Evolutionary conservation across 2,329 filamentous ascomycete genomes (phyloP).

Genomic region (Arthrocladium fulminans): DNA sequence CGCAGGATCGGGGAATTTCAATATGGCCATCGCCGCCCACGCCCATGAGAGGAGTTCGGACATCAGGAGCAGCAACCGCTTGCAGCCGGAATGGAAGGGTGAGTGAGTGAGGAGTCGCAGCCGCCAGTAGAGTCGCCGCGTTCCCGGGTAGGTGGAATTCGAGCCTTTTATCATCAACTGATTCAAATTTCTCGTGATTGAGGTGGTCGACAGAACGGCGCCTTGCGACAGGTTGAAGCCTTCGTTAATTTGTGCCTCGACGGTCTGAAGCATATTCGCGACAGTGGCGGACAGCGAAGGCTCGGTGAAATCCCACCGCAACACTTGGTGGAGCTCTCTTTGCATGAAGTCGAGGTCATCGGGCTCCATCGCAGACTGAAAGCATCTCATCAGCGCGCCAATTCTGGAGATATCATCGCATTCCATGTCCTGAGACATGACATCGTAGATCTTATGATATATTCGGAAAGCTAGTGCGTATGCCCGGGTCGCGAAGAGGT

Average conservation of each 20-base stretch:
- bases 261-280: slow-evolving; percentile 1
- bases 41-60: slow-evolving; percentile 10
- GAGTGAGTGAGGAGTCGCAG: slow-evolving; percentile 3
- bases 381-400: slow-evolving; percentile 7
- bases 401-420: slow-evolving; percentile 7
- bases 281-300: neutral
- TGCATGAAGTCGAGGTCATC: slow-evolving; percentile 8
- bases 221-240: slow-evolving; percentile 8
- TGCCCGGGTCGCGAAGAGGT: slow-evolving; percentile 4
- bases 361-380: slow-evolving; percentile 5
- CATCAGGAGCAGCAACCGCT: slow-evolving; percentile 5
- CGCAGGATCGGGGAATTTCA: slow-evolving; percentile 5
- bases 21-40: slow-evolving; percentile 8
- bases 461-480: slow-evolving; percentile 3
- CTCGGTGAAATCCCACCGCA: slow-evolving; percentile 5
- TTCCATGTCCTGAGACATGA: slow-evolving; percentile 6
- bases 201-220: neutral
- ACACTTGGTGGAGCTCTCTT: slow-evolving; percentile 5
- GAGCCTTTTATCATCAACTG: slow-evolving; percentile 6
- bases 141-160: slow-evolving; percentile 1
- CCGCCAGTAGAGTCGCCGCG: slow-evolving; percentile 6
- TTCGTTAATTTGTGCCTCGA: slow-evolving; percentile 7
- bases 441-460: slow-evolving; percentile 7
- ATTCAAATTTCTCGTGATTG: slow-evolving; percentile 4
- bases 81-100: slow-evolving; percentile 8